phyloP scores from a whole-genome alignment of 2,329 filamentous ascomycete genomes.

The Stachybotrys echinatus region DNA sequence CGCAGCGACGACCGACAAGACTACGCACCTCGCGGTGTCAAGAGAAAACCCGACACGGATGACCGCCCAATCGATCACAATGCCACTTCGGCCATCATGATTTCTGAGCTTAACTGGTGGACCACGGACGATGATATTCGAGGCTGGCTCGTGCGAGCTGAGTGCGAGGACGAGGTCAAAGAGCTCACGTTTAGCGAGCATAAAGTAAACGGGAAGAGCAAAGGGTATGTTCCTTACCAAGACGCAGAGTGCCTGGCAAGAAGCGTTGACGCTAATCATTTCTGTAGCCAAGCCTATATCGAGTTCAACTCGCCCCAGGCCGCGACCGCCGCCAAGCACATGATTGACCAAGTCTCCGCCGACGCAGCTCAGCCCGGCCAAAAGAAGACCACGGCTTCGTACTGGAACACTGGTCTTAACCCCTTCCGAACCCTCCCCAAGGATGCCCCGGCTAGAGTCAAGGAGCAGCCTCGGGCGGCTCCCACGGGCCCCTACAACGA shows the following conservation, averaged over 20 bases:
- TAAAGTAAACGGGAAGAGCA: conserved; percentile 98
- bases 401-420: conserved; percentile 72
- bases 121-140: conserved; percentile 92
- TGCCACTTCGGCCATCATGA: conserved; percentile 67
- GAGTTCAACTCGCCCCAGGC: conserved; percentile 81
- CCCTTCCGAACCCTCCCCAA: conserved; percentile 90
- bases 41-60: conserved; percentile 56
- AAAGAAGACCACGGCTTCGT: conserved; percentile 70
- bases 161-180: conserved; percentile 77
- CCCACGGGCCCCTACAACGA: conserved; percentile 45
- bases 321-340: conserved; percentile 77
- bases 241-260: too few relatives aligned
- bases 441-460: conserved; percentile 63
- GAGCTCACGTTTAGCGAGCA: conserved; percentile 97
- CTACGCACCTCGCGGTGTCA: conserved; percentile 44
- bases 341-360: conserved; percentile 60
- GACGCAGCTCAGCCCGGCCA: conserved; percentile 48
- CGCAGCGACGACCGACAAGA: conserved; percentile 33
- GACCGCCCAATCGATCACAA: conserved; percentile 53
- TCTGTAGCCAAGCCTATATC: conserved; percentile 67
- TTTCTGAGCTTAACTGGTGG: conserved; percentile 96
- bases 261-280: too few relatives aligned
- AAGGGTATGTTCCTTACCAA: conserved; percentile 62
- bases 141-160: conserved; percentile 75
- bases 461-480: conserved; percentile 55